Percentiles rank a stretch among this genome's conserved stretches.
Conservation (phyloP, 2,329 filamentous ascomycete species). For the Setomelanomma holmii region DNA sequence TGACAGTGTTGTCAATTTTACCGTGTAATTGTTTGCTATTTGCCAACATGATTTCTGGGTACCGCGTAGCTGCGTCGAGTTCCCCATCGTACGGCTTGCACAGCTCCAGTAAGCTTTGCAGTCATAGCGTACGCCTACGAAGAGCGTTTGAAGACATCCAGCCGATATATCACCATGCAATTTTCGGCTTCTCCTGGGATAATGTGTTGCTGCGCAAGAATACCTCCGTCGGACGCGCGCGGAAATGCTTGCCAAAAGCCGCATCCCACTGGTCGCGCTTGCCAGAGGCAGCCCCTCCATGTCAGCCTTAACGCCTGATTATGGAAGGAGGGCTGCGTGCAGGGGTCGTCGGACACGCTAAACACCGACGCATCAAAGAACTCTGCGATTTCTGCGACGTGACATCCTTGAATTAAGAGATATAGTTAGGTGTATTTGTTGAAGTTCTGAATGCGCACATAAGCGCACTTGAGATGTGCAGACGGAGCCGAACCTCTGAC, state of each 20-base stretch:
- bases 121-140: neutral
- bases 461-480: no score
- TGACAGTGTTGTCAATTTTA: slow-evolving; percentile 22
- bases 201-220: neutral
- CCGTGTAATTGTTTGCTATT: slow-evolving; percentile 14
- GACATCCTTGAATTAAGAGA: no score
- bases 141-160: neutral
- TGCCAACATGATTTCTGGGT: slow-evolving; percentile 13
- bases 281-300: slow-evolving; percentile 14
- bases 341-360: slow-evolving; percentile 18
- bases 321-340: slow-evolving; percentile 23
- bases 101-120: neutral
- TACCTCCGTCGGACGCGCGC: slow-evolving; percentile 15
- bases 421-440: no score
- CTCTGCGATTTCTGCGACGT: no score
- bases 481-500: no score
- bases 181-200: neutral
- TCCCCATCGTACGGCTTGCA: neutral
- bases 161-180: neutral
- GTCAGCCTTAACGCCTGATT: slow-evolving; percentile 24
- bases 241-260: slow-evolving; percentile 11
- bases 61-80: neutral
- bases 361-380: neutral
- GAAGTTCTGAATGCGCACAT: neutral
- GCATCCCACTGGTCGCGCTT: neutral